Conservation (phyloP, 2,329 filamentous ascomycete species). For the Fusarium devonianum region DNA sequence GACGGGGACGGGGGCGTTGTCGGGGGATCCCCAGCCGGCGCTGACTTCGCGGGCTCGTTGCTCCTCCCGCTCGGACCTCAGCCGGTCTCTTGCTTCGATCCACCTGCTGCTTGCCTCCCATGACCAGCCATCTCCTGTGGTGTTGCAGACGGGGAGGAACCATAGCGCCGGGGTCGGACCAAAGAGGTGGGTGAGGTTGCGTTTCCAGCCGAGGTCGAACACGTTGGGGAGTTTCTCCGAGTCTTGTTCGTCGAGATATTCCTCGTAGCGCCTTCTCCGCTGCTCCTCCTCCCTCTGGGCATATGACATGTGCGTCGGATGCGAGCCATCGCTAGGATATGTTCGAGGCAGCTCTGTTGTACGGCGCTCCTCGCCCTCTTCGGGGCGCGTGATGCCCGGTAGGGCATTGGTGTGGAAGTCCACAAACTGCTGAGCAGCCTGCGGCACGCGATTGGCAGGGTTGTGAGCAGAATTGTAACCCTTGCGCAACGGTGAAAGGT, state of each 20-base stretch:
- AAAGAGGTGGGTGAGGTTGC: slow-evolving; percentile 83
- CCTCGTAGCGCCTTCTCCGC: slow-evolving; percentile 63
- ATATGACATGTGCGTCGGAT: slow-evolving; percentile 58
- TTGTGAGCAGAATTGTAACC: slow-evolving; percentile 70
- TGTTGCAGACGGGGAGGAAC: slow-evolving; percentile 82
- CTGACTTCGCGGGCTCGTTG: slow-evolving; percentile 69
- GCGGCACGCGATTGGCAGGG: slow-evolving; percentile 56
- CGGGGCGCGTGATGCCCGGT: slow-evolving; percentile 79
- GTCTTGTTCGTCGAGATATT: slow-evolving; percentile 90
- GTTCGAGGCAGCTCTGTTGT: slow-evolving; percentile 34
- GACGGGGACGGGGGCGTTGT: slow-evolving; percentile 34
- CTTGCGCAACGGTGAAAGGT: slow-evolving; percentile 79
- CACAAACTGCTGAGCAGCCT: slow-evolving; percentile 74
- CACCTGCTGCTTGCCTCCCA: slow-evolving; percentile 90
- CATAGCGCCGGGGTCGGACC: slow-evolving; percentile 77
- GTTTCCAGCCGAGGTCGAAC: slow-evolving; percentile 86
- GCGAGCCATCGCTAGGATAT: slow-evolving; percentile 44
- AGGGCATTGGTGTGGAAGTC: slow-evolving; percentile 84
- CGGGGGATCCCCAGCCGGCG: slow-evolving; percentile 69
- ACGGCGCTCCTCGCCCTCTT: slow-evolving; percentile 76
- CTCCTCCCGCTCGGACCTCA: slow-evolving; percentile 64
- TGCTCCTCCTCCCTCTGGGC: slow-evolving; percentile 63
- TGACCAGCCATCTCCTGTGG: slow-evolving; percentile 88
- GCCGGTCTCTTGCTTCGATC: slow-evolving; percentile 71
- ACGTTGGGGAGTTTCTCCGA: slow-evolving; percentile 88